These are phyloP conservation scores for Thermothielavioides terrestris DNA, from an alignment of 495 filamentous ascomycete species.

Conservation along the genomic window DNA sequence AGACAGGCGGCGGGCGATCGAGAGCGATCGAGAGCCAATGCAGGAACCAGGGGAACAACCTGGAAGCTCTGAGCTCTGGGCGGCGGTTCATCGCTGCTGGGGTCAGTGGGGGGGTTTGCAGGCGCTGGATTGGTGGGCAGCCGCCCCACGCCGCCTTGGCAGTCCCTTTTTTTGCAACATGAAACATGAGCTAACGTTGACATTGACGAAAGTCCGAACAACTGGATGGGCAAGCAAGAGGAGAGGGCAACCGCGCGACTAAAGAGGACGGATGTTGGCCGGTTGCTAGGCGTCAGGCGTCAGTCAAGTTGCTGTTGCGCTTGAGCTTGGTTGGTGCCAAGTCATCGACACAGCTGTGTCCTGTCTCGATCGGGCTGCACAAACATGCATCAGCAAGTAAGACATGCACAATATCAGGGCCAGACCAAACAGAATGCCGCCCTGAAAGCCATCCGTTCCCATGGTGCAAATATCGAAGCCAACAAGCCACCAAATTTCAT, in stretches of 20 bases:
- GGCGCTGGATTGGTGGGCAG: constrained; percentile 2
- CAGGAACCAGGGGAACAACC: background rate
- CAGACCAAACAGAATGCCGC: too few species aligned
- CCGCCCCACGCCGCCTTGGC: constrained; percentile 6
- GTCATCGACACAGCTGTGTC: too few species aligned
- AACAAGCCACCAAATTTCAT: too few species aligned
- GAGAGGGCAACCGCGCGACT: constrained; percentile 3
- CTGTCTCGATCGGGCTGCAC: too few species aligned
- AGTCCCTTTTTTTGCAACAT: constrained; percentile 6
- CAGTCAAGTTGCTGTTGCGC: background rate
- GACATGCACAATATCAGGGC: too few species aligned
- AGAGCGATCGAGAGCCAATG: constrained; percentile 1
- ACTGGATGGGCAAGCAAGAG: background rate
- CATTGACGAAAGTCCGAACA: background rate
- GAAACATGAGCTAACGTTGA: constrained; percentile 12
- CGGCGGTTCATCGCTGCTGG: background rate
- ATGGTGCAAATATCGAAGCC: too few species aligned
- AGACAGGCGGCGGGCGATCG: background rate
- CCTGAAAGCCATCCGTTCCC: too few species aligned
- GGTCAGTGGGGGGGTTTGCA: background rate
- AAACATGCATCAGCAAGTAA: too few species aligned
- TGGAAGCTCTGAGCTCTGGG: background rate
- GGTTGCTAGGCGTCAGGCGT: background rate
- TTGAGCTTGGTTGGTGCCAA: too few species aligned
- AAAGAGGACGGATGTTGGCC: background rate